Evolutionary conservation across 441 rosid species (phyloP), one percentile per base, ranked within the genome.

Genomic region (Eutrema salsugineum): DNA sequence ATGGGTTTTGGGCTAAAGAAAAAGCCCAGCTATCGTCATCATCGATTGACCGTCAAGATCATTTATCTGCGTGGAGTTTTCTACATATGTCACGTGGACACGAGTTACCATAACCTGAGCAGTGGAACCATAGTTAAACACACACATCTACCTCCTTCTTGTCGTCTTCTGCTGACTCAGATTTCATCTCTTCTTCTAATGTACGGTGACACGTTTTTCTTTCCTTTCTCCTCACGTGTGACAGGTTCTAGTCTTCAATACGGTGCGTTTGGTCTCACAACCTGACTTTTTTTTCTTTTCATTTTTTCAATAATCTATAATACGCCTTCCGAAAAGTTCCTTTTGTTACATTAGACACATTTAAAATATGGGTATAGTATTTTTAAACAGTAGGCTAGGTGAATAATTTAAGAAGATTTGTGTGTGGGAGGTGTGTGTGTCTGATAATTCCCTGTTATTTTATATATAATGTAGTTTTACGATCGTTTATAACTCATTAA

Each of bases 121-220:
- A 32, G n/a, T 58, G 68, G 72, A 53, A 44, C 62, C 78, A 51
- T 43, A 43, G 64, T 68, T 51, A 36, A 51, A 50, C 14, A 16
- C 43, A 14, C 8, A 27, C 60, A 35, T 12, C 19, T 42, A 42
- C 15, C 12, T 27, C 20, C n/a, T 46, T 53, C 40, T 54, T 75
- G 79, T 69, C 79, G 75, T 76, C 44, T 55, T 56, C 35, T 63
- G 71, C 72, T 66, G 51, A 73, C 61, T 66, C 77, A 17, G 60
- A 64, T 40, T 19, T 57, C 8, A 0, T 44, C 8, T 3, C 22
- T 19, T 32, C 6, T n/a, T 66, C 19, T 5, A 22, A 8, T 55
- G 8, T 50, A 35, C 6, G 15, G 2, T 8, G 75, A 63, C 48
- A 62, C 64, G 66, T 75, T 60, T 19, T 11, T 11, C 16, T 12